These are phyloP conservation scores for Pythium folliculosum DNA, from an alignment of 352 stramenopile species.

Conservation along the genomic window DNA sequence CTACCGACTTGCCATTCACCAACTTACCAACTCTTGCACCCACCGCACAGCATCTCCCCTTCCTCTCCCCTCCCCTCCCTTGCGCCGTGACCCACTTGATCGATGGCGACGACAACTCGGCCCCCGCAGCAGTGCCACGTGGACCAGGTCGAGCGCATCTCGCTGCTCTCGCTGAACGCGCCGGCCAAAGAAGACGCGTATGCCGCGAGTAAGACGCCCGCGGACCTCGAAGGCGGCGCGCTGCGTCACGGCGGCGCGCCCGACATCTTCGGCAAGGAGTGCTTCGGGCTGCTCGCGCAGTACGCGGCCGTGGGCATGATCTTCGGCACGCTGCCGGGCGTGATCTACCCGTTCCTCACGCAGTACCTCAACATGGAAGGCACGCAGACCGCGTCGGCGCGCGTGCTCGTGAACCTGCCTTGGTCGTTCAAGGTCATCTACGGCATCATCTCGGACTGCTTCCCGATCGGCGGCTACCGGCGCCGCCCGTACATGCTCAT, in stretches of 20 bases:
- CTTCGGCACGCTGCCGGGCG: conserved; percentile 29
- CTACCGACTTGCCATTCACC: too few relatives aligned
- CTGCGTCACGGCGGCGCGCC: conserved; percentile 27
- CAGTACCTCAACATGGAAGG: conserved; percentile 38
- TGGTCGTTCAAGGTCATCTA: conserved; percentile 44
- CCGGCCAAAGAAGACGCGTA: conserved; percentile 26
- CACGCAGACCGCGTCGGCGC: conserved; percentile 26
- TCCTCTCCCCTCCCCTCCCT: too few relatives aligned
- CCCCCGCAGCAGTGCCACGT: conserved; percentile 4
- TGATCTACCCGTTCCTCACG: conserved; percentile 32
- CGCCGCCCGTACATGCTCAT: conserved; percentile 44
- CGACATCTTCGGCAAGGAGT: conserved; percentile 28
- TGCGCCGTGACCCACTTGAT: too few relatives aligned
- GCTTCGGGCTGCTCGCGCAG: conserved; percentile 30
- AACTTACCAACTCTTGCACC: too few relatives aligned
- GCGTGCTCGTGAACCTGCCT: conserved; percentile 25
- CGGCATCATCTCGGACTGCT: conserved; percentile 31
- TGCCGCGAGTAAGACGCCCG: conserved; percentile 25
- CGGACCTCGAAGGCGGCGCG: conserved; percentile 29
- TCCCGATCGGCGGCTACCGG: conserved; percentile 37
- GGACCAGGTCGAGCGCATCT: conserved; percentile 27
- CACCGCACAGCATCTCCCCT: too few relatives aligned
- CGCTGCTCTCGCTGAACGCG: conserved; percentile 23
- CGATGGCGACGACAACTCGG: not conserved
- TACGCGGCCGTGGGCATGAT: conserved; percentile 22